Conservation (phyloP, 1,284 basidiomycete genomes). For the Hemileia vastatrix region DNA sequence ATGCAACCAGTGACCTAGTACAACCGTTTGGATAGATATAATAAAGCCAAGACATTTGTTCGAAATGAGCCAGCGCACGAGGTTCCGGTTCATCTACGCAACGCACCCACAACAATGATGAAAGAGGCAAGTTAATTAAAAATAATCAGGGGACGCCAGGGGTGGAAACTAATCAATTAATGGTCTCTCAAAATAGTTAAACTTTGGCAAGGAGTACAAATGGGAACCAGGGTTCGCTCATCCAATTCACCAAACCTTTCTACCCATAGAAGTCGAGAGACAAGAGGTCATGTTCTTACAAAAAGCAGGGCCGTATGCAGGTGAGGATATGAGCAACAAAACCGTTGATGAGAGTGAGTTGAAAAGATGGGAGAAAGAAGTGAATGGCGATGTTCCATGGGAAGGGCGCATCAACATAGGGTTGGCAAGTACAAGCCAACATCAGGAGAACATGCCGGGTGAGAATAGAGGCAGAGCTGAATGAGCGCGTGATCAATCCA, state of each 20-base stretch:
- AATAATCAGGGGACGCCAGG: too few species aligned
- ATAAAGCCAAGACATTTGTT: conserved; percentile 53
- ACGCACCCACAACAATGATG: conserved; percentile 76
- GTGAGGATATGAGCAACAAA: conserved; percentile 45
- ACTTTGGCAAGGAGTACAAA: conserved; percentile 39
- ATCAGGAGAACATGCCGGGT: too few species aligned
- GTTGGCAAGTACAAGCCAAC: too few species aligned
- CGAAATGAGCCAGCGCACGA: conserved; percentile 49
- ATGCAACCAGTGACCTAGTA: background rate
- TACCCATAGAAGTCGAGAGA: conserved; percentile 30
- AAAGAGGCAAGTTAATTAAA: conserved; percentile 59
- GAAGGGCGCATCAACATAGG: too few species aligned
- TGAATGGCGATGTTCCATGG: conserved; percentile 59
- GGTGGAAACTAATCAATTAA: too few species aligned
- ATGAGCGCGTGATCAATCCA: too few species aligned
- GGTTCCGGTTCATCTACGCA: conserved; percentile 70
- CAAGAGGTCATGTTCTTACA: background rate
- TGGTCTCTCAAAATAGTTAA: conserved; percentile 35
- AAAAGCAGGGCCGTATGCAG: background rate
- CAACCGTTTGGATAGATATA: conserved; percentile 5
- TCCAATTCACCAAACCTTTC: conserved; percentile 45
- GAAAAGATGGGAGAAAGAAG: conserved; percentile 59
- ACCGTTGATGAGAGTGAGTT: conserved; percentile 65
- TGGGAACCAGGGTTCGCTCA: conserved; percentile 70
- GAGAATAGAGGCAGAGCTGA: too few species aligned